These are phyloP conservation scores for Talaromyces sp. DNA, from an alignment of 2,329 filamentous ascomycete genomes.

Conservation along the genomic window DNA sequence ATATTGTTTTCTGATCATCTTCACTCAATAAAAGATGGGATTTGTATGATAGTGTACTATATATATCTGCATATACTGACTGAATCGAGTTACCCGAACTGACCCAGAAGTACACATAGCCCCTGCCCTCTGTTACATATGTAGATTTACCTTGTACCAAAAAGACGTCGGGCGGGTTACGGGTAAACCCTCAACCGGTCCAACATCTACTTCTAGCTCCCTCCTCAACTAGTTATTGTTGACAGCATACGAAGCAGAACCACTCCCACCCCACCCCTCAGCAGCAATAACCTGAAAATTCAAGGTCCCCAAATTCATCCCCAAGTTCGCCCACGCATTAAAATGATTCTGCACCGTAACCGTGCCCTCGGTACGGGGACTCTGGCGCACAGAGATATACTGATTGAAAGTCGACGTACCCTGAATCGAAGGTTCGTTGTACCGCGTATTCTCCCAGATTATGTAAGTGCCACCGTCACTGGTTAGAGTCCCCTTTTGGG, in stretches of 20 bases:
- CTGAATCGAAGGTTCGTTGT: conserved; percentile 41
- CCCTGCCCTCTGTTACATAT: too few relatives aligned
- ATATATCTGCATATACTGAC: not conserved
- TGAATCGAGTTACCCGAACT: not conserved
- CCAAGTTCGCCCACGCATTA: conserved; percentile 35
- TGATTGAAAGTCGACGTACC: conserved; percentile 45
- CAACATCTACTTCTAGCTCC: not conserved
- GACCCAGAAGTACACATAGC: not conserved
- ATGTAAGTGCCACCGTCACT: conserved; percentile 40
- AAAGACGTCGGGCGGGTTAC: too few relatives aligned
- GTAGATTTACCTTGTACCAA: too few relatives aligned
- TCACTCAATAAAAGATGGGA: not conserved
- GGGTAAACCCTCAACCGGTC: too few relatives aligned
- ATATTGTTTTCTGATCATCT: conserved; percentile 62
- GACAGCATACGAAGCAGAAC: conserved; percentile 13
- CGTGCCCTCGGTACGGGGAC: conserved; percentile 36
- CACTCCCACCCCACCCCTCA: conserved; percentile 30
- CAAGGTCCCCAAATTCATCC: conserved; percentile 35
- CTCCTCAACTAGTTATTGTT: conserved; percentile 1
- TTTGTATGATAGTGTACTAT: conserved; percentile 5
- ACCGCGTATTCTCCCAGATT: conserved; percentile 39
- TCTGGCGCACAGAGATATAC: conserved; percentile 44
- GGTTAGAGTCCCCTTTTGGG: conserved; percentile 35
- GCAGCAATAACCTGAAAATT: conserved; percentile 46
- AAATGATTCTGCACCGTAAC: conserved; percentile 41